A percentile compares a stretch with the other conserved stretches of the same genome.
Conservation (phyloP, 345 rosid species). For the Psidium friedrichsthalianum region DNA sequence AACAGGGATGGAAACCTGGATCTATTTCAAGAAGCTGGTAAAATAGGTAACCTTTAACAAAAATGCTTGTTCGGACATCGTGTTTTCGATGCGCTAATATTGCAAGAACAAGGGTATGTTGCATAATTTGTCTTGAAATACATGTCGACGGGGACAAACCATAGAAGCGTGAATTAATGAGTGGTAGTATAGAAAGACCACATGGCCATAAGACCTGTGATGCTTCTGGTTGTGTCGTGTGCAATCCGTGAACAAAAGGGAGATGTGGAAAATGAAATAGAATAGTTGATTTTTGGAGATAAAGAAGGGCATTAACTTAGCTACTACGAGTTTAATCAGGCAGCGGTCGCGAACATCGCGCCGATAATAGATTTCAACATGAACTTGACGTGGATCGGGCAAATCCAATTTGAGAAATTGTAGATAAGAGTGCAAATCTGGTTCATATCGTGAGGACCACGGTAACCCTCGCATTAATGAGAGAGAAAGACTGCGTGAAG, state of each 20-base stretch:
- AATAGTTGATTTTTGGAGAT: neutral
- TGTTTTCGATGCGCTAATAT: neutral
- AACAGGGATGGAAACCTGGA: neutral
- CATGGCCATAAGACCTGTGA: neutral
- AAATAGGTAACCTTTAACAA: neutral
- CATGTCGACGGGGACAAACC: neutral
- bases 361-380: neutral
- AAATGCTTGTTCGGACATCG: neutral
- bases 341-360: no score
- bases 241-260: neutral
- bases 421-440: neutral
- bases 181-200: neutral
- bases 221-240: neutral
- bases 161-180: neutral
- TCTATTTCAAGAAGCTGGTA: neutral
- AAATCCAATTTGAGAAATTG: neutral
- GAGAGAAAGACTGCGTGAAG: neutral
- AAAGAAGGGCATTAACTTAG: neutral
- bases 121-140: neutral
- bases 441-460: neutral
- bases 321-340: neutral
- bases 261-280: accelerated
- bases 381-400: neutral
- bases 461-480: neutral
- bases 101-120: neutral